phyloP scores from a whole-genome alignment of 441 rosid genomes.

The Populus tomentosa region DNA sequence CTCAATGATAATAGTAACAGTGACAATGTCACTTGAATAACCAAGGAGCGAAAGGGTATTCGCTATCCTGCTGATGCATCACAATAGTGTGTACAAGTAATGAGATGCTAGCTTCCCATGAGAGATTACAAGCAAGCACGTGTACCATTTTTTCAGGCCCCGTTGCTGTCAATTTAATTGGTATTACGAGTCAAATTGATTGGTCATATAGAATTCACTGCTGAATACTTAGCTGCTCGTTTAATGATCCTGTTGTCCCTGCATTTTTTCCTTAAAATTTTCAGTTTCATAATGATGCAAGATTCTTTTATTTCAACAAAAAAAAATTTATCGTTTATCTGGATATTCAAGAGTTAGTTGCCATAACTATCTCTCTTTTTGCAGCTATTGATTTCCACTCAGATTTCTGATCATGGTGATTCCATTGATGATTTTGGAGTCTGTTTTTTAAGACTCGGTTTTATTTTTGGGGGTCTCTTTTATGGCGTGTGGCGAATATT shows the following conservation, averaged over 20 bases:
- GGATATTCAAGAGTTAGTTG: background rate
- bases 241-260: background rate
- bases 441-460: background rate
- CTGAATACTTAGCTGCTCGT: constrained; percentile 20
- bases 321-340: background rate
- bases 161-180: constrained; percentile 2
- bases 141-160: background rate
- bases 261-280: background rate
- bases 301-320: background rate
- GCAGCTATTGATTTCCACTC: background rate
- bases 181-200: constrained; percentile 8
- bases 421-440: background rate
- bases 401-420: background rate
- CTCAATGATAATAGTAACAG: constrained; percentile 34
- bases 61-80: constrained; percentile 3
- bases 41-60: background rate
- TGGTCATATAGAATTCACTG: constrained; percentile 13
- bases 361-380: background rate
- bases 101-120: constrained; percentile 15
- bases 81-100: constrained; percentile 17
- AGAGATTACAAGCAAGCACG: constrained; percentile 1
- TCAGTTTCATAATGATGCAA: background rate
- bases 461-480: background rate
- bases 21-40: constrained; percentile 33
- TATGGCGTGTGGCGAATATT: background rate